Evolutionary conservation across 176 grass and related monocot species (phyloP).

Genomic region (Oryza glumipatula): DNA sequence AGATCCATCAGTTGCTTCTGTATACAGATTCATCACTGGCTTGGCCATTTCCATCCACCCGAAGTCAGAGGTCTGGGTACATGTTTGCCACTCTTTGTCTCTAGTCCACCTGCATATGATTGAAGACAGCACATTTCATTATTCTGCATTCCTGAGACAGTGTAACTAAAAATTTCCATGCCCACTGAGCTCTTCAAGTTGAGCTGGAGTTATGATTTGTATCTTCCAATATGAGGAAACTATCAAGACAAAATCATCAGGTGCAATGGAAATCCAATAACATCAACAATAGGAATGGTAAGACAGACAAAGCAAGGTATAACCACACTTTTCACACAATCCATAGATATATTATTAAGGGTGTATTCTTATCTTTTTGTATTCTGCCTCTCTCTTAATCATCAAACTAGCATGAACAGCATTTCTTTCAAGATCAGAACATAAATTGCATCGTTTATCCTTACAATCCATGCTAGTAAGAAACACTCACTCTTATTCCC

Average conservation of each 20-base stretch:
- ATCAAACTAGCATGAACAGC: neutral
- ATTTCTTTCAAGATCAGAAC: neutral
- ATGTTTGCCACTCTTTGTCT: slow-evolving; percentile 74
- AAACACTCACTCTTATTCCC: neutral
- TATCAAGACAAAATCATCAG: neutral
- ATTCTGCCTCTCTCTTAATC: neutral
- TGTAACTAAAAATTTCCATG: neutral
- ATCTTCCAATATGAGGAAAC: neutral
- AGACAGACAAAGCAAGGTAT: neutral
- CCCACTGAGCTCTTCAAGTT: slow-evolving; percentile 4
- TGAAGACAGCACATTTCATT: slow-evolving; percentile 33
- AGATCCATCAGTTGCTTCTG: slow-evolving; percentile 93
- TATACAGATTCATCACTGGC: slow-evolving; percentile 97
- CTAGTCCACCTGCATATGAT: slow-evolving; percentile 62
- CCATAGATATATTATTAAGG: neutral
- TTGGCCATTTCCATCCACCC: slow-evolving; percentile 96
- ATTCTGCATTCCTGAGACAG: neutral
- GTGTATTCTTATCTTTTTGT: neutral
- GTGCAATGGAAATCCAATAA: neutral
- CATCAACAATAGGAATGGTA: neutral
- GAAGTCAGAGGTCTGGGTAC: slow-evolving; percentile 60
- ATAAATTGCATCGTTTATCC: neutral
- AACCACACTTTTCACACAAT: neutral
- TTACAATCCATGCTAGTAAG: neutral
- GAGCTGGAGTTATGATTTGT: neutral